Evolutionary conservation across 306 rosid species (phyloP).

Genomic region (Herpetospermum pedunculosum): DNA sequence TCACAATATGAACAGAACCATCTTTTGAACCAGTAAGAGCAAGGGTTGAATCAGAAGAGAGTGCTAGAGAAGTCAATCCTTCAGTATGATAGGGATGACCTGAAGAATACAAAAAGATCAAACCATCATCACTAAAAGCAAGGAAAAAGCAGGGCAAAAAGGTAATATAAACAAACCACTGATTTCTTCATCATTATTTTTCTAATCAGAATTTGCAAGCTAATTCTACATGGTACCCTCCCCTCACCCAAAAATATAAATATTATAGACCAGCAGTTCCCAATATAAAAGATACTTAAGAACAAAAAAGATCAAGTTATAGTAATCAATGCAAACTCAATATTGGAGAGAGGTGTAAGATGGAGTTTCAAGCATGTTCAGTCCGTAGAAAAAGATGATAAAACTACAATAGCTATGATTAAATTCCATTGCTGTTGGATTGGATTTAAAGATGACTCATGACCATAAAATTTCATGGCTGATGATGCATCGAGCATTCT

Average conservation of each 20-base stretch:
- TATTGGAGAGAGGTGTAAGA: not conserved
- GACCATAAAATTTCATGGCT: not conserved
- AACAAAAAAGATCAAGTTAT: not conserved
- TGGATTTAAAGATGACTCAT: not conserved
- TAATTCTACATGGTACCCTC: not conserved
- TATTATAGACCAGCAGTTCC: not conserved
- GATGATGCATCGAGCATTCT: not conserved
- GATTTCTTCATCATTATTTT: not conserved
- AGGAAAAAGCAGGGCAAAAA: not conserved
- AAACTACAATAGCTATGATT: not conserved
- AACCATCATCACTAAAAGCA: not conserved
- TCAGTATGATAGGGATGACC: conserved; percentile 77
- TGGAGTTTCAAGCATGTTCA: not conserved
- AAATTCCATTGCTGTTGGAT: not conserved
- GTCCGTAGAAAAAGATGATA: not conserved
- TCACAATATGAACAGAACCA: conserved; percentile 68
- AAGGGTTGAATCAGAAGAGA: conserved; percentile 57
- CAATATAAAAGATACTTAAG: not conserved
- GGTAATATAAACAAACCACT: not conserved
- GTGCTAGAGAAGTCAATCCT: conserved; percentile 72
- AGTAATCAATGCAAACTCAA: not conserved
- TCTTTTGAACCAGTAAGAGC: conserved; percentile 79
- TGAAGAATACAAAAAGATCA: conserved; percentile 19
- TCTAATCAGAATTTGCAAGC: not conserved
- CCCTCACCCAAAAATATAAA: not conserved